Conservation (phyloP, 2,329 filamentous ascomycete species). For the Elsinoe fawcettii region DNA sequence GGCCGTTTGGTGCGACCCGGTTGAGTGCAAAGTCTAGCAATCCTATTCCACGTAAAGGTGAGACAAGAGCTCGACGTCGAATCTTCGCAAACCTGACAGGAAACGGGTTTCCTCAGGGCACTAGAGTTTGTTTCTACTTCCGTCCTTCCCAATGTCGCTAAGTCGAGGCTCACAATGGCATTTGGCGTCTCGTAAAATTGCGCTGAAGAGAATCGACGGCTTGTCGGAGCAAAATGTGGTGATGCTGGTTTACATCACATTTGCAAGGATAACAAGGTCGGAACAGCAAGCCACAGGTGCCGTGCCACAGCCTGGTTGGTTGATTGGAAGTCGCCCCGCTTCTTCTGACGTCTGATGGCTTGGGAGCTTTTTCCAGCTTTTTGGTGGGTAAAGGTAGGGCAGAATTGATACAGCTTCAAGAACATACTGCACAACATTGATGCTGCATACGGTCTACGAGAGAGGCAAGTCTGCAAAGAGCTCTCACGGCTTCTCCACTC, state of each 20-base stretch:
- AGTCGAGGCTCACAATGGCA: neutral
- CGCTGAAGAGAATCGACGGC: neutral
- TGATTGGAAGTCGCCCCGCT: neutral
- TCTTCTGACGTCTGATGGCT: conserved; percentile 1
- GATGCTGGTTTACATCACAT: conserved; percentile 6
- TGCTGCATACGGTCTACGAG: neutral
- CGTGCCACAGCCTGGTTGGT: neutral
- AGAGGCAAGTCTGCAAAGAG: no score
- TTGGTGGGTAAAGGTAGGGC: neutral
- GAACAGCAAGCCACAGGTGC: neutral
- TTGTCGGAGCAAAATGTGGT: neutral
- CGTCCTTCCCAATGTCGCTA: neutral
- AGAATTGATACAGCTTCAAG: neutral
- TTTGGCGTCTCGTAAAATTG: neutral
- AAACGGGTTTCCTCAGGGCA: neutral
- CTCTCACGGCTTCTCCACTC: no score
- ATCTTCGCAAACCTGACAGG: neutral
- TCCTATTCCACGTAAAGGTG: neutral
- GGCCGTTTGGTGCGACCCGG: neutral
- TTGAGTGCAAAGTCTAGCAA: neutral
- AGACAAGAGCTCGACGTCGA: conserved; percentile 1
- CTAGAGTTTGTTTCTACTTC: neutral
- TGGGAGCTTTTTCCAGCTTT: neutral
- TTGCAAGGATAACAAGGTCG: conserved; percentile 5
- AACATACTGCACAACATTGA: neutral